Evolutionary conservation across 2,329 filamentous ascomycete species (phyloP).

Genomic region (Stemphylium vesicarium): DNA sequence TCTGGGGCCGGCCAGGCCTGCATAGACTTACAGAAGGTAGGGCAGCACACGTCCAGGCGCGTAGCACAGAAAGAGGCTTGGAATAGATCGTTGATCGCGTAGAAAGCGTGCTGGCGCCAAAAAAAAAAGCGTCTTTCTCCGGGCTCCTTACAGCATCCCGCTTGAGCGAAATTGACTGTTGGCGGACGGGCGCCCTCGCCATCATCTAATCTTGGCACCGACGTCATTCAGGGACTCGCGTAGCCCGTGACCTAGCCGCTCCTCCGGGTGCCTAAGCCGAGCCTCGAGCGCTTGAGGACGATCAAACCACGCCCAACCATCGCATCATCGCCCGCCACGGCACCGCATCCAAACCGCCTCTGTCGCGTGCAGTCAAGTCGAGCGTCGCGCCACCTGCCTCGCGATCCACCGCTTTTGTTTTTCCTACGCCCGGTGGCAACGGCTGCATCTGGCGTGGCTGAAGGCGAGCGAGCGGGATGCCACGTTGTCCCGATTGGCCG

Average conservation of each 20-base stretch:
- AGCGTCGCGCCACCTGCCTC: too few species aligned
- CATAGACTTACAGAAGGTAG: constrained; percentile 4
- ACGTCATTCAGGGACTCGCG: constrained; percentile 17
- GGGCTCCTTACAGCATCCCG: constrained; percentile 5
- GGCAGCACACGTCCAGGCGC: not conserved
- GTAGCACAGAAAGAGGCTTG: constrained; percentile 4
- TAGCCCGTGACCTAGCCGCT: constrained; percentile 4
- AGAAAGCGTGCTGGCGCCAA: constrained; percentile 3
- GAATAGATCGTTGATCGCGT: constrained; percentile 5
- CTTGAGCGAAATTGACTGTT: constrained; percentile 17
- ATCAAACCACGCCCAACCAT: constrained; percentile 1
- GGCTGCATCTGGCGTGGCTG: not conserved
- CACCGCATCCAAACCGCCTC: not conserved
- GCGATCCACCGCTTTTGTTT: not conserved
- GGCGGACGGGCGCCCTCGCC: constrained; percentile 6
- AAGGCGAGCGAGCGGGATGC: not conserved
- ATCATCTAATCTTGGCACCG: constrained; percentile 7
- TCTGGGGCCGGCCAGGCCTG: constrained; percentile 3
- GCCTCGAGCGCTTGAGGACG: not conserved
- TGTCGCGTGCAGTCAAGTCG: not conserved
- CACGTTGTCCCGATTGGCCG: constrained; percentile 10
- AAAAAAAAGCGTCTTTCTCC: constrained; percentile 10
- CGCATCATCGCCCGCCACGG: not conserved
- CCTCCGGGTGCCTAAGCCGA: constrained; percentile 3
- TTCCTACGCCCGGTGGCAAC: not conserved